phyloP scores from a whole-genome alignment of 257 asterid genomes.

The Ilex asprella region DNA sequence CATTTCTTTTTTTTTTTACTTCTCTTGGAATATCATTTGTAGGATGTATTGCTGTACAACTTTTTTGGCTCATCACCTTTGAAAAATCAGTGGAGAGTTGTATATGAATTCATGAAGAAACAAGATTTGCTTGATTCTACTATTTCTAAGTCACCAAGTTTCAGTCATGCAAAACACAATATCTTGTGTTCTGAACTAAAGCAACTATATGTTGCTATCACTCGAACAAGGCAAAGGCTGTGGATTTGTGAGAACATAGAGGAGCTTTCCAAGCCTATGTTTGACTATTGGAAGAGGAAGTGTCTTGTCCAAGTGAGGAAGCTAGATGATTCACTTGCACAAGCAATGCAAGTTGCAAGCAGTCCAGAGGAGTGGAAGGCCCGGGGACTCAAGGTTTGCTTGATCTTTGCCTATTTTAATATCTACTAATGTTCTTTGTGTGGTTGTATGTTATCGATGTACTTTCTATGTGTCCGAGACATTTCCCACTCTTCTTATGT shows the following conservation, averaged over 20 bases:
- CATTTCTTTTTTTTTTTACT: background rate
- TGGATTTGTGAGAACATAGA: slow-evolving; percentile 62
- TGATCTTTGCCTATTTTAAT: background rate
- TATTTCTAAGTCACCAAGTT: slow-evolving; percentile 32
- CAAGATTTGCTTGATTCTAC: slow-evolving; percentile 30
- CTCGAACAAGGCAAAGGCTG: slow-evolving; percentile 63
- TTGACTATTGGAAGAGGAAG: slow-evolving; percentile 53
- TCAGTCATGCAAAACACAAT: slow-evolving; percentile 40
- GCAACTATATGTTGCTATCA: slow-evolving; percentile 58
- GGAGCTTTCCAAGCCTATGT: slow-evolving; percentile 50
- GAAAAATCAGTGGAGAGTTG: slow-evolving; percentile 56
- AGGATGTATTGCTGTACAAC: slow-evolving; percentile 65
- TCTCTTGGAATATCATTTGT: background rate
- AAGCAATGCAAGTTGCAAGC: slow-evolving; percentile 63
- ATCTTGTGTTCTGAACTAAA: slow-evolving; percentile 61
- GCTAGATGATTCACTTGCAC: slow-evolving; percentile 46
- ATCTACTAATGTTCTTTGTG: background rate
- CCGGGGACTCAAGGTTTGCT: slow-evolving; percentile 50
- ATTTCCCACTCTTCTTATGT: background rate
- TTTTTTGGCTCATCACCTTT: slow-evolving; percentile 64
- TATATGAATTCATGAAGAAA: slow-evolving; percentile 46
- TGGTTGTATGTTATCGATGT: background rate
- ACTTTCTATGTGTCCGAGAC: background rate
- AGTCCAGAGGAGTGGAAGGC: slow-evolving; percentile 63
- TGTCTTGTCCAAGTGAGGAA: slow-evolving; percentile 46